Evolutionary conservation across 2,329 filamentous ascomycete genomes (phyloP).

Genomic region (Sclerotinia minor): DNA sequence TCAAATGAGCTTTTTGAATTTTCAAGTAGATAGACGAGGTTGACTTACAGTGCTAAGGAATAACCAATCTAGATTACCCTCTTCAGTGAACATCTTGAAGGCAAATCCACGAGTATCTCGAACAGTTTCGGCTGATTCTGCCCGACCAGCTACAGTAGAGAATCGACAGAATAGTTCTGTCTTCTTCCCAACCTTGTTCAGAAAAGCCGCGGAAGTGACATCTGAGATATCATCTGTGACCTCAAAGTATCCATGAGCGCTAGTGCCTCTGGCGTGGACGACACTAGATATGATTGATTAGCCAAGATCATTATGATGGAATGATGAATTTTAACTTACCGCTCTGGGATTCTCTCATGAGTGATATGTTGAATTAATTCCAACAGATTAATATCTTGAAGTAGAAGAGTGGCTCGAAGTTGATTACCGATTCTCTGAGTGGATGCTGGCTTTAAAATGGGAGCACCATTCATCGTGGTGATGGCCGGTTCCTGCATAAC

Average conservation of each 20-base stretch:
- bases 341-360: not conserved
- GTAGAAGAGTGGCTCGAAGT: not conserved
- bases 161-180: constrained; percentile 51
- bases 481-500: not conserved
- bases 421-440: constrained; percentile 22
- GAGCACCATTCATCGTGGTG: constrained; percentile 15
- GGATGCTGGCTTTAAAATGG: not conserved
- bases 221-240: constrained; percentile 5
- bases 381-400: constrained; percentile 23
- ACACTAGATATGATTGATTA: not conserved
- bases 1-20: constrained; percentile 36
- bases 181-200: not conserved
- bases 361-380: constrained; percentile 16
- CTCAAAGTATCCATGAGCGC: not conserved
- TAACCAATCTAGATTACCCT: constrained; percentile 49
- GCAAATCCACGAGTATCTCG: constrained; percentile 51
- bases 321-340: not conserved
- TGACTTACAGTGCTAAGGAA: constrained; percentile 48
- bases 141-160: constrained; percentile 48
- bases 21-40: constrained; percentile 60
- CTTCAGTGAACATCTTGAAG: constrained; percentile 52
- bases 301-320: too few relatives aligned
- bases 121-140: constrained; percentile 47
- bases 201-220: constrained; percentile 1
- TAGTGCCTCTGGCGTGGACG: constrained; percentile 6